phyloP scores from a whole-genome alignment of 306 rosid species.

The Corylus heterophylla region DNA sequence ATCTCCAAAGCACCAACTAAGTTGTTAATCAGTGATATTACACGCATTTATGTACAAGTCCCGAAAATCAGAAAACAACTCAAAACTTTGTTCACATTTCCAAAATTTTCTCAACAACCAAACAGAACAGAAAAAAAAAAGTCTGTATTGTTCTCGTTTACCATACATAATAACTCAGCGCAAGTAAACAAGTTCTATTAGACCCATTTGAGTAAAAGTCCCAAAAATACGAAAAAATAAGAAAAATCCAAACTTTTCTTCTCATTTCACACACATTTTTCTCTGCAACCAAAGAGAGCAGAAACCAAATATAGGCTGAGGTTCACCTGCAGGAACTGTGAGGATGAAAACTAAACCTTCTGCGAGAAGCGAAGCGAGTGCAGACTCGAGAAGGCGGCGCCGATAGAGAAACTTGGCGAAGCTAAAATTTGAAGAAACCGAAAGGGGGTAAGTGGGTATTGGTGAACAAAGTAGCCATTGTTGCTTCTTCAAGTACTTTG shows the following conservation, averaged over 20 bases:
- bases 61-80: background rate
- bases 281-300: background rate
- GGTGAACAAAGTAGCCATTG: slow-evolving; percentile 66
- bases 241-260: background rate
- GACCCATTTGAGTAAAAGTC: background rate
- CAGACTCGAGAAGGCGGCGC: slow-evolving; percentile 53
- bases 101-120: background rate
- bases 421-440: slow-evolving; percentile 33
- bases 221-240: background rate
- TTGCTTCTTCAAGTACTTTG: slow-evolving; percentile 57
- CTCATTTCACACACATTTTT: background rate
- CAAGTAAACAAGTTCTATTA: background rate
- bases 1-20: too few species aligned
- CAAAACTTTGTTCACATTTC: slow-evolving; percentile 4
- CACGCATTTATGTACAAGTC: background rate
- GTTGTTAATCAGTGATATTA: background rate
- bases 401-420: slow-evolving; percentile 37
- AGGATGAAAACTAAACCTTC: slow-evolving; percentile 50
- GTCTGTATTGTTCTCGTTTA: background rate
- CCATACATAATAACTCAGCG: background rate
- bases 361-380: slow-evolving; percentile 58
- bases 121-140: background rate
- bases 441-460: slow-evolving; percentile 29
- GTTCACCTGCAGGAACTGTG: slow-evolving; percentile 37
- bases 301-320: background rate